Percentiles rank a stretch among this genome's conserved stretches.
These are phyloP conservation scores for Elongisporangium anandrum DNA, from an alignment of 352 stramenopile species.

Conservation along the genomic window DNA sequence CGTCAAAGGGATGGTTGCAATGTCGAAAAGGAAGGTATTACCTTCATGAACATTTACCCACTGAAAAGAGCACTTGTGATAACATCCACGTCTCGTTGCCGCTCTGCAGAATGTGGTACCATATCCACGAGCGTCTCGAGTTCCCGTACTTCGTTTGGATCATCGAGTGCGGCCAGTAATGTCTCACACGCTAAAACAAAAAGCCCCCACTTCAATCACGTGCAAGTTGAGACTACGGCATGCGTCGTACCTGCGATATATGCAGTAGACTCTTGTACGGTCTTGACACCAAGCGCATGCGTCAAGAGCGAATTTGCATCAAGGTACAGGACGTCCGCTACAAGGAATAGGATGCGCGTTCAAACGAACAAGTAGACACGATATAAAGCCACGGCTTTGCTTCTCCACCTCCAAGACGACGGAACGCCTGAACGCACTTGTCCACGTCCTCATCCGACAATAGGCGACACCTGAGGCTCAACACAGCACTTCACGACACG, in stretches of 20 bases:
- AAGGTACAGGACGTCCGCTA: constrained; percentile 25
- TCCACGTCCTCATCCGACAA: constrained; percentile 20
- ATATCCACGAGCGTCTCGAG: neutral
- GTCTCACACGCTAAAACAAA: neutral
- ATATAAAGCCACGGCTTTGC: neutral
- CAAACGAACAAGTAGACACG: constrained; percentile 2
- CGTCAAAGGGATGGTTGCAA: too few relatives aligned
- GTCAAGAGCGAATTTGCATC: neutral
- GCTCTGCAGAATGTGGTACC: neutral
- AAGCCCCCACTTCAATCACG: neutral
- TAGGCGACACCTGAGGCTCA: constrained; percentile 18
- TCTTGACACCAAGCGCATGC: neutral
- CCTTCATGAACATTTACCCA: neutral
- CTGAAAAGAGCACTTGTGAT: neutral
- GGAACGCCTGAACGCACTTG: constrained; percentile 21
- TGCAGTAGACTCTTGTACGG: neutral
- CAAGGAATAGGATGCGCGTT: neutral
- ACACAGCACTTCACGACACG: neutral
- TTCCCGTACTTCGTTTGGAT: neutral
- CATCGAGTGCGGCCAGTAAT: neutral
- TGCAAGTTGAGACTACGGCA: neutral
- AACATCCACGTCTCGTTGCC: neutral
- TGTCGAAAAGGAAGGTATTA: too few relatives aligned
- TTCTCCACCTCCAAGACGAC: constrained; percentile 23
- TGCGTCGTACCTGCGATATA: neutral